Base-by-base conservation (phyloP, 2,329 filamentous ascomycete species). In the Colletotrichum tamarilloi region DNA sequence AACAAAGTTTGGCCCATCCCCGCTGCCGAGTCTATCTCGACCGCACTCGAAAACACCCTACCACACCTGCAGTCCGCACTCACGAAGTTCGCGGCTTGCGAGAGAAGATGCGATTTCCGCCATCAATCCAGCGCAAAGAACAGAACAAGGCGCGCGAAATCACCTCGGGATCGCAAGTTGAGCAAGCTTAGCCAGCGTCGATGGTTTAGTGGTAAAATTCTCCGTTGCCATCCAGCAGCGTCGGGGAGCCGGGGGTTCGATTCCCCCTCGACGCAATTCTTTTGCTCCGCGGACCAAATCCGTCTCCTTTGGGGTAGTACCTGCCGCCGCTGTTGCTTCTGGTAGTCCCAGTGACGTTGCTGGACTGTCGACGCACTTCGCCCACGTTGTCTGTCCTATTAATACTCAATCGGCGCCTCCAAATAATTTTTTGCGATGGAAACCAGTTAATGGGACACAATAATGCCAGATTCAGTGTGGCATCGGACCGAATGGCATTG, bases 201-300 rank as follows among this genome's bases (percentile, higher is more conserved):
- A 73, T 73, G 70, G 70, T 70, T 73, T 66, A 73, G 70, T 73
- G 67, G 67, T 73, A 73, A 73, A 73, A 73, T 73, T 73, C 70
- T 73, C 70, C 70, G 70, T 73, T 73, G 70, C 70, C 70, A 70
- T 73, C 22, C 1, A 42, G 70, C 66, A 70, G 70, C 66, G 67
- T 73, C 70, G 70, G 70, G 70, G 70, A 73, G 70, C 60, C 66
- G 70, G 60, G 70, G 53, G 53, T 22, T 24, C 53, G 26, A 56
- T 56, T 28, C 22, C 22, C 22, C 22, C 12, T 24, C 26, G 53
- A 28, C 53, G 53, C 53, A 56, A 1, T 4, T 9, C 3, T 49
- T 49, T 49, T 49, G 19, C 0, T 9, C 2, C 16, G 8, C 38
- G 3, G 38, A 2, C 7, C 38, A 5, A 14, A 19, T 19, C 1